These are phyloP conservation scores for Cyclanthera cordifolia DNA, from an alignment of 306 rosid genomes.

Conservation along the genomic window DNA sequence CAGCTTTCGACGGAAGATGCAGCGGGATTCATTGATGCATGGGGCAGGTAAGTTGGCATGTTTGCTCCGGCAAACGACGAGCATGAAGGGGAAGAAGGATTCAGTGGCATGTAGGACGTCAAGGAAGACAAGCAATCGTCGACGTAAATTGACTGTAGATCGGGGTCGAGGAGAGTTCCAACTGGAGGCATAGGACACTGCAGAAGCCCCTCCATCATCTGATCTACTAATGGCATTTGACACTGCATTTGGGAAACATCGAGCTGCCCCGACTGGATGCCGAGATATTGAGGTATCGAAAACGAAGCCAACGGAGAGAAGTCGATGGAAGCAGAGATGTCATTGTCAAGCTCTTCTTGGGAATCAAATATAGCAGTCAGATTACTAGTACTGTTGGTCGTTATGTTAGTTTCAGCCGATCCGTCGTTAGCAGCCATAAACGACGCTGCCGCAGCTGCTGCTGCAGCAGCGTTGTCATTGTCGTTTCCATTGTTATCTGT, in stretches of 20 bases:
- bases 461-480: constrained; percentile 1
- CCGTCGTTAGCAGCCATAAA: constrained; percentile 1
- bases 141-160: constrained; percentile 44
- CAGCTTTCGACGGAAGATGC: constrained; percentile 53
- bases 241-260: constrained; percentile 44
- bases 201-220: constrained; percentile 47
- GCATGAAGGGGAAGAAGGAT: constrained; percentile 55
- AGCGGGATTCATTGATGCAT: constrained; percentile 30
- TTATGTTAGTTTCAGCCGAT: constrained; percentile 15
- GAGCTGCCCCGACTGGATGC: constrained; percentile 40
- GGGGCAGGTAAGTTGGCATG: constrained; percentile 48
- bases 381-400: constrained; percentile 28
- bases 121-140: constrained; percentile 77
- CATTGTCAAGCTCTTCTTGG: constrained; percentile 72
- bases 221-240: constrained; percentile 30
- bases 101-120: constrained; percentile 54
- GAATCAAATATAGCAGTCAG: constrained; percentile 57
- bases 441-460: constrained; percentile 1
- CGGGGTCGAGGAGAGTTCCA: constrained; percentile 34
- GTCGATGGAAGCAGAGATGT: constrained; percentile 81
- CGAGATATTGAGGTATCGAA: constrained; percentile 31
- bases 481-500: constrained; percentile 32
- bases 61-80: constrained; percentile 58
- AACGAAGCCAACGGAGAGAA: constrained; percentile 63
- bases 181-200: constrained; percentile 33